Percentiles rank a stretch among this genome's conserved stretches.
phyloP scores from a whole-genome alignment of 1,284 basidiomycete species.

The Puccinia triticina region DNA sequence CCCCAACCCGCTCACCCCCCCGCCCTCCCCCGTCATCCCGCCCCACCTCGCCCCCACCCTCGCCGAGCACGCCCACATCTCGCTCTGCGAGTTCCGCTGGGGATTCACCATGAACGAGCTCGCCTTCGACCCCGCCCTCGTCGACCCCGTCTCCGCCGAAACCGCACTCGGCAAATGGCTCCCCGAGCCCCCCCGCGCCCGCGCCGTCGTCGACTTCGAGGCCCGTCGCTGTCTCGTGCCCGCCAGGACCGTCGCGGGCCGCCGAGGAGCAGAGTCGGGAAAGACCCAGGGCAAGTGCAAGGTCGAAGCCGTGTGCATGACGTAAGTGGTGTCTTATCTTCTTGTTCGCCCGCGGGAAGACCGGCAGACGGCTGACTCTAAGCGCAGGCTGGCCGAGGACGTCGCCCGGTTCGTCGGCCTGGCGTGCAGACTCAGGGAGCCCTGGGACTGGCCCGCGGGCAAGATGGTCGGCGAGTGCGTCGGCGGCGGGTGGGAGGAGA shows the following conservation, averaged over 20 bases:
- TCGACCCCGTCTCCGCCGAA: conserved; percentile 16
- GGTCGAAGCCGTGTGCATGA: conserved; percentile 40
- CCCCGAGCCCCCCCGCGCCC: conserved; percentile 16
- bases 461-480: conserved; percentile 43
- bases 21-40: background rate
- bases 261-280: background rate
- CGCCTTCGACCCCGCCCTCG: conserved; percentile 22
- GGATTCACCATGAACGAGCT: conserved; percentile 48
- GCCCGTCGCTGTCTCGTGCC: background rate
- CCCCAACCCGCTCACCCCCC: background rate
- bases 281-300: conserved; percentile 35
- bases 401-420: conserved; percentile 7
- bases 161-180: conserved; percentile 46
- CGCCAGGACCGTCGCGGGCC: background rate
- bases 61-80: background rate
- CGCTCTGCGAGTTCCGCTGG: conserved; percentile 41
- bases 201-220: conserved; percentile 24
- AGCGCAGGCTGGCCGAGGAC: conserved; percentile 1
- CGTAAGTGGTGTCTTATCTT: conserved; percentile 11
- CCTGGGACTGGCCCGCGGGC: conserved; percentile 31
- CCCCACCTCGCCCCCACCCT: conserved; percentile 5
- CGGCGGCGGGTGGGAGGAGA: conserved; percentile 39
- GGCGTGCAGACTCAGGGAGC: conserved; percentile 28
- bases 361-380: too few relatives aligned
- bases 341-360: too few relatives aligned